Percentiles rank a stretch among this genome's conserved stretches.
phyloP scores from a whole-genome alignment of 306 rosid species.

The Alnus glutinosa region DNA sequence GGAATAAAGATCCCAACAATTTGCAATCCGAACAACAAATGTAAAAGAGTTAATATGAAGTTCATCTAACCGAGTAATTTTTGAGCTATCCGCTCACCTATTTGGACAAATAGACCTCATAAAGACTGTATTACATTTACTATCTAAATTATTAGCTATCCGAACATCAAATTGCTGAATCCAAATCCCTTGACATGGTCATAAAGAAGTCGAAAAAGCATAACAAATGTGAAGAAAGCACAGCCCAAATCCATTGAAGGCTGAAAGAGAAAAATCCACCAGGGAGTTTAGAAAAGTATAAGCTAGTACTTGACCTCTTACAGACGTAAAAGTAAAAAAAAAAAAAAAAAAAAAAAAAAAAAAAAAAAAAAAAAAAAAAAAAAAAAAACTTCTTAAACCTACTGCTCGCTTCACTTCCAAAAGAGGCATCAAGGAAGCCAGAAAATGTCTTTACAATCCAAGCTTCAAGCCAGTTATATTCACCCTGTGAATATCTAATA shows the following conservation, averaged over 20 bases:
- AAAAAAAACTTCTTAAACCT: constrained; percentile 9
- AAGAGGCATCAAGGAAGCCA: constrained; percentile 1
- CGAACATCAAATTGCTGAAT: no score
- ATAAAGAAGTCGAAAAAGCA: no score
- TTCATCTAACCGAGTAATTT: no score
- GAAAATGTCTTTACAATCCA: constrained; percentile 16
- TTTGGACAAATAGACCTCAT: no score
- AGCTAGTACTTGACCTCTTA: background rate
- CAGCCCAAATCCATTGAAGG: background rate
- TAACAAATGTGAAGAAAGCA: background rate
- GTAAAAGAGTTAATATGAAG: no score
- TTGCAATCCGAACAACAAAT: no score
- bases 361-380: background rate
- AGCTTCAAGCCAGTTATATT: constrained; percentile 6
- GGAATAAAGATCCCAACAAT: no score
- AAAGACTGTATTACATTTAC: no score
- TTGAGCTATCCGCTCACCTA: no score
- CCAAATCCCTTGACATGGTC: no score
- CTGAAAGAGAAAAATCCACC: constrained; percentile 2
- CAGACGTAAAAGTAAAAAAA: background rate
- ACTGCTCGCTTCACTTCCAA: background rate
- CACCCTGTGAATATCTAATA: constrained; percentile 23
- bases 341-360: no score
- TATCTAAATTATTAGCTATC: no score
- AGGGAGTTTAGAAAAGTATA: background rate